Conservation (phyloP, 1,284 basidiomycete genomes). For the Leccinum ponderosum region DNA sequence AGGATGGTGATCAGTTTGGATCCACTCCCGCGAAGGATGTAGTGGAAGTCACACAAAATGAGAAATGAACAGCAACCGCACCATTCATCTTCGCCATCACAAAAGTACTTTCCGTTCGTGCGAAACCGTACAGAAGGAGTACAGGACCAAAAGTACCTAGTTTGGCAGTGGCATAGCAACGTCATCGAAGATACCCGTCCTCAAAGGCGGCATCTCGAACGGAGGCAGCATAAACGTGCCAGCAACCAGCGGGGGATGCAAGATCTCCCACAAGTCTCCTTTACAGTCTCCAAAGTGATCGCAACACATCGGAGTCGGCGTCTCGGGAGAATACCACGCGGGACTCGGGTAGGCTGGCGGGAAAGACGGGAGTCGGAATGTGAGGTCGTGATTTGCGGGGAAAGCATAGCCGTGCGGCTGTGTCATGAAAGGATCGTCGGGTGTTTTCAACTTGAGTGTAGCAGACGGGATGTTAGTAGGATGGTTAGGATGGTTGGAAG, state of each 20-base stretch:
- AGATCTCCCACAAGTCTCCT: constrained; percentile 28
- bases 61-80: background rate
- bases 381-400: background rate
- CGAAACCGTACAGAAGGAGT: background rate
- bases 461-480: background rate
- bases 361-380: constrained; percentile 19
- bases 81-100: background rate
- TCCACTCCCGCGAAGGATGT: background rate
- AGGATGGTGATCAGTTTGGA: background rate
- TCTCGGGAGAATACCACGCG: constrained; percentile 15
- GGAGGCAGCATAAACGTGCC: constrained; percentile 25
- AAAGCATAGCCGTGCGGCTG: background rate
- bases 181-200: constrained; percentile 18
- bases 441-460: background rate
- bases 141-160: constrained; percentile 2
- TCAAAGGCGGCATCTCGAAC: constrained; percentile 27
- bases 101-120: background rate
- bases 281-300: constrained; percentile 26
- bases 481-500: constrained; percentile 8
- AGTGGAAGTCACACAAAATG: background rate
- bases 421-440: constrained; percentile 26
- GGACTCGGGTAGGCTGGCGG: background rate
- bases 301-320: constrained; percentile 26
- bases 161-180: background rate
- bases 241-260: constrained; percentile 26